Evolutionary conservation across 2,329 filamentous ascomycete genomes (phyloP).

Genomic region (Alternaria alternata): DNA sequence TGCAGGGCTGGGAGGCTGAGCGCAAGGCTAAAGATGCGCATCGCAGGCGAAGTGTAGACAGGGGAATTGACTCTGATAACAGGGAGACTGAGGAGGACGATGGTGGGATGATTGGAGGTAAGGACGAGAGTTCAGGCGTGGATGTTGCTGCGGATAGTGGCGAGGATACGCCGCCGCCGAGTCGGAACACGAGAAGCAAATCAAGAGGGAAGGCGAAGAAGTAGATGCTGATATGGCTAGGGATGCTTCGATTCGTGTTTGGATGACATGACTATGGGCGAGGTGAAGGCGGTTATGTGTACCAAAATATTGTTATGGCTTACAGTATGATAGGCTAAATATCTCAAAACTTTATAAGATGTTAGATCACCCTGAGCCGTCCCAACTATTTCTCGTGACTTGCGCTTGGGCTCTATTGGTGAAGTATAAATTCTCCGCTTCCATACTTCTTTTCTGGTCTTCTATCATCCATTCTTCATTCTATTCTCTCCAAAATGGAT

Average conservation of each 20-base stretch:
- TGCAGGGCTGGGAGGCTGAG: conserved; percentile 57
- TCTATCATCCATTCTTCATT: not conserved
- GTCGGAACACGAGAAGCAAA: conserved; percentile 54
- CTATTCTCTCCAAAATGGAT: not conserved
- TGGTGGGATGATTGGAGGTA: conserved; percentile 19
- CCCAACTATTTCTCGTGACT: not conserved
- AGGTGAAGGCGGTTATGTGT: not conserved
- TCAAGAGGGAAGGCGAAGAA: conserved; percentile 53
- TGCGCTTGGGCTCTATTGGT: not conserved
- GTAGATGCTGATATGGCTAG: conserved; percentile 12
- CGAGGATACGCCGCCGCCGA: conserved; percentile 39
- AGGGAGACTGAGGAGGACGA: conserved; percentile 40
- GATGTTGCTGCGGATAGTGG: conserved; percentile 31
- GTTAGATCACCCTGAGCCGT: not conserved
- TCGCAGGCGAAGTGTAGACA: conserved; percentile 19
- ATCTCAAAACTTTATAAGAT: not conserved
- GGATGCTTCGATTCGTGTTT: not conserved
- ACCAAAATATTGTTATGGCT: not conserved
- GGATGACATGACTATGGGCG: not conserved
- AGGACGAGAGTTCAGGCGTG: conserved; percentile 29
- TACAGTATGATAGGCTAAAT: not conserved
- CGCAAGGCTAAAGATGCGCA: conserved; percentile 54
- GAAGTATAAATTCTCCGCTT: not conserved
- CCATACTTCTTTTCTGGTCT: not conserved
- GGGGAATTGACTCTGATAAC: conserved; percentile 29